These are phyloP conservation scores for Excoecaria cochinchinensis DNA, from an alignment of 345 rosid species.

Conservation along the genomic window DNA sequence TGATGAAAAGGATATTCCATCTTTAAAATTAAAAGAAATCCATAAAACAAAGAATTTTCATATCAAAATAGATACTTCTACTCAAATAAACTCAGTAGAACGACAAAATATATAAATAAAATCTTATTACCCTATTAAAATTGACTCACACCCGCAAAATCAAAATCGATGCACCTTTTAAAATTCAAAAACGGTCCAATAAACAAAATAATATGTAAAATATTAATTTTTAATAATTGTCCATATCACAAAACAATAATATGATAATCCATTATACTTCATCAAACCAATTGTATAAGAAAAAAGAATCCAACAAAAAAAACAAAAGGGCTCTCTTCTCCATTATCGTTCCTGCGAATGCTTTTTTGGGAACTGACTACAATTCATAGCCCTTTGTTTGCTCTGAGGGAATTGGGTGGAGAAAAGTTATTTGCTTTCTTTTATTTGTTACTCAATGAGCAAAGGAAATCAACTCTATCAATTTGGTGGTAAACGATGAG, in stretches of 20 bases:
- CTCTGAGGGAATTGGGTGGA: too few relatives aligned
- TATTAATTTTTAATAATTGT: conserved; percentile 16
- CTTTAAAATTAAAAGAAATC: conserved; percentile 37
- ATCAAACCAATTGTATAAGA: background rate
- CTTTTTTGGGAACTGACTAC: too few relatives aligned
- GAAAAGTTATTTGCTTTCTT: too few relatives aligned
- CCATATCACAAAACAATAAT: conserved; percentile 36
- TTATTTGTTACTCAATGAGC: too few relatives aligned
- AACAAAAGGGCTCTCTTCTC: too few relatives aligned
- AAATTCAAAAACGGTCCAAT: conserved; percentile 23
- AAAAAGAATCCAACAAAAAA: conserved; percentile 19
- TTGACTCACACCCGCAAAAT: conserved; percentile 25
- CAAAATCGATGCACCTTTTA: conserved; percentile 2
- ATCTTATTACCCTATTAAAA: conserved; percentile 30
- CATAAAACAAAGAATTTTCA: conserved; percentile 40
- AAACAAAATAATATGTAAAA: background rate
- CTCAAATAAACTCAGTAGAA: conserved; percentile 43
- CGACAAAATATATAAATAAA: conserved; percentile 15
- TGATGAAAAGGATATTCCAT: conserved; percentile 42
- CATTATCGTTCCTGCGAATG: too few relatives aligned
- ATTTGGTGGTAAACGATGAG: too few relatives aligned
- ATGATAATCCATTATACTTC: conserved; percentile 19
- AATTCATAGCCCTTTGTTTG: too few relatives aligned
- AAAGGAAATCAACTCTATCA: too few relatives aligned
- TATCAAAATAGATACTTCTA: conserved; percentile 33